phyloP scores from a whole-genome alignment of 768 basidiomycete genomes.

The Phylloporus sp. region DNA sequence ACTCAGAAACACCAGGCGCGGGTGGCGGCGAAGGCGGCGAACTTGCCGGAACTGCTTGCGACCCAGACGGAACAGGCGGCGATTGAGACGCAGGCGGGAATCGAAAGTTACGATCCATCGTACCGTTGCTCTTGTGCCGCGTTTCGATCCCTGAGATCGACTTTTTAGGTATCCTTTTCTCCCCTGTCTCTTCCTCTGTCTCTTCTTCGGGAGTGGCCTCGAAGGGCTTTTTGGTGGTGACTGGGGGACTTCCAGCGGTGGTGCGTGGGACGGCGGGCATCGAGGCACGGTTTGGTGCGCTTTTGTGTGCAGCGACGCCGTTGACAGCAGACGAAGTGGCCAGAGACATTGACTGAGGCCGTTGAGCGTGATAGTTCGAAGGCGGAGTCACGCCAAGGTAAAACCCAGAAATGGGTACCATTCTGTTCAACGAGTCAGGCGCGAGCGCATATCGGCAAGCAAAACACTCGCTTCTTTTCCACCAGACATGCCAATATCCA shows the following conservation, averaged over 20 bases:
- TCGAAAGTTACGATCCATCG: slow-evolving; percentile 74
- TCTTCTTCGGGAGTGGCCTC: slow-evolving; percentile 53
- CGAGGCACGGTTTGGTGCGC: slow-evolving; percentile 54
- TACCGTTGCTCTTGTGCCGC: slow-evolving; percentile 52
- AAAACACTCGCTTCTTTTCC: slow-evolving; percentile 65
- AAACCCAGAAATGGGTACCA: slow-evolving; percentile 80
- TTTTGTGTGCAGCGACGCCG: slow-evolving; percentile 27
- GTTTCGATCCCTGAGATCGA: slow-evolving; percentile 10
- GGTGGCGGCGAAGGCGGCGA: slow-evolving; percentile 28
- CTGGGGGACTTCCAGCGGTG: slow-evolving; percentile 39
- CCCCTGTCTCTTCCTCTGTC: slow-evolving; percentile 32
- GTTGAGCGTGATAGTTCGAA: slow-evolving; percentile 35
- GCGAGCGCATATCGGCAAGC: not conserved
- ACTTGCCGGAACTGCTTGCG: slow-evolving; percentile 21
- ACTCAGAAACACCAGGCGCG: slow-evolving; percentile 18
- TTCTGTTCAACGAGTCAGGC: slow-evolving; percentile 39
- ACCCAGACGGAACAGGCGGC: slow-evolving; percentile 4
- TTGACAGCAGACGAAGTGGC: slow-evolving; percentile 43
- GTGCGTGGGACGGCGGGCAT: slow-evolving; percentile 56
- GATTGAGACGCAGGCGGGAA: slow-evolving; percentile 45
- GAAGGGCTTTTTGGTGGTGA: slow-evolving; percentile 32
- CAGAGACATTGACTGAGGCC: slow-evolving; percentile 77
- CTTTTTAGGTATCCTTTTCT: slow-evolving; percentile 23
- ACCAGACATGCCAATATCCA: slow-evolving; percentile 90
- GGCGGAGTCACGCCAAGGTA: slow-evolving; percentile 70